Conservation (phyloP, 1,284 basidiomycete species). For the Anthracocystis setariae region DNA sequence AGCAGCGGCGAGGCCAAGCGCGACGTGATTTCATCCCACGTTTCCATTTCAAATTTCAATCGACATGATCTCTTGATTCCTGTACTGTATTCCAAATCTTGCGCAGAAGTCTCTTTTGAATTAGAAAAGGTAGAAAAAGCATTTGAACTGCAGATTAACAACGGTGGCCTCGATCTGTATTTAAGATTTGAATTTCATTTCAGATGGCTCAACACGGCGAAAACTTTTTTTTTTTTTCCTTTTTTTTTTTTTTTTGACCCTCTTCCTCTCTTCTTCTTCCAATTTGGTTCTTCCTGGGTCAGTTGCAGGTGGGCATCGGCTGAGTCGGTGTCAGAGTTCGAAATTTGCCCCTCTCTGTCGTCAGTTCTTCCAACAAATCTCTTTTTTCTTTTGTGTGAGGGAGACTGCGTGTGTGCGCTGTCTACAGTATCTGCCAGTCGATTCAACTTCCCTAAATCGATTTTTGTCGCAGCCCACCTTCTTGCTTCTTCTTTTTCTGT, state of each 20-base stretch:
- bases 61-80: not conserved
- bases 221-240: slow-evolving; percentile 30
- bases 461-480: not conserved
- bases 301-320: slow-evolving; percentile 5
- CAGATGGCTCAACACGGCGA: slow-evolving; percentile 6
- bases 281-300: not conserved
- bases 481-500: slow-evolving; percentile 1
- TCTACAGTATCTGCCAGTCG: not conserved
- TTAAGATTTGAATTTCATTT: not conserved
- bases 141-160: no score
- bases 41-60: slow-evolving; percentile 1
- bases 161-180: not conserved
- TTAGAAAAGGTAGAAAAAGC: no score
- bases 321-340: slow-evolving; percentile 9
- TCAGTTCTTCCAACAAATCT: slow-evolving; percentile 6
- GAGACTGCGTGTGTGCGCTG: no score
- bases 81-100: no score
- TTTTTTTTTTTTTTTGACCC: no score
- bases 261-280: no score
- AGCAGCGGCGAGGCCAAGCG: no score
- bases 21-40: slow-evolving; percentile 23
- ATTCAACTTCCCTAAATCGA: slow-evolving; percentile 7
- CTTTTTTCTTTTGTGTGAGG: not conserved
- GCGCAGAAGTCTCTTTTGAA: no score
- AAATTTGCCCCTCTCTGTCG: not conserved